Percentiles rank a stretch among this genome's conserved stretches.
Conservation (phyloP, 2,329 filamentous ascomycete genomes). For the Aspergillus hortae region DNA sequence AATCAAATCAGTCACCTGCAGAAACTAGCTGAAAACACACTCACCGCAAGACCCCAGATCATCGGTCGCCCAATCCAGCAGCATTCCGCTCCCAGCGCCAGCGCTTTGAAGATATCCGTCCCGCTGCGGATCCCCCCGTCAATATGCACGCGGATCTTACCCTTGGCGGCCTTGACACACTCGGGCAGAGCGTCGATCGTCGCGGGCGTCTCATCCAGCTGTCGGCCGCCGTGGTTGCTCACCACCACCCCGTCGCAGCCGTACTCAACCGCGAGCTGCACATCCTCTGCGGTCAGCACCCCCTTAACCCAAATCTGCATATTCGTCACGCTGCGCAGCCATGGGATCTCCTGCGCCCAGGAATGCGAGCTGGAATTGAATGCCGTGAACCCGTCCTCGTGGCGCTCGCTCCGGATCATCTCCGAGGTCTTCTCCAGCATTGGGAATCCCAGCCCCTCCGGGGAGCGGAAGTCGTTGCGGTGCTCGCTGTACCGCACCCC, state of each 20-base stretch:
- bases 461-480: slow-evolving; percentile 49
- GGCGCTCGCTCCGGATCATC: slow-evolving; percentile 18
- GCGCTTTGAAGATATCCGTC: slow-evolving; percentile 34
- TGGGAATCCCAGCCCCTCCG: slow-evolving; percentile 39
- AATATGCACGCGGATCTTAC: slow-evolving; percentile 30
- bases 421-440: slow-evolving; percentile 28
- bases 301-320: slow-evolving; percentile 41
- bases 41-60: slow-evolving; percentile 35
- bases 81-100: slow-evolving; percentile 32
- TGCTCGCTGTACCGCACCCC: slow-evolving; percentile 53
- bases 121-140: slow-evolving; percentile 35
- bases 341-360: slow-evolving; percentile 50
- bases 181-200: slow-evolving; percentile 35
- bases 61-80: slow-evolving; percentile 31
- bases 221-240: slow-evolving; percentile 38
- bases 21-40: slow-evolving; percentile 3
- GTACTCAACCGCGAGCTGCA: slow-evolving; percentile 32
- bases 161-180: slow-evolving; percentile 24
- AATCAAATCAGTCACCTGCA: slow-evolving; percentile 6
- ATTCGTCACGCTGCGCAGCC: slow-evolving; percentile 46
- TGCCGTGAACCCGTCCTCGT: slow-evolving; percentile 21
- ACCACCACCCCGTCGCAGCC: slow-evolving; percentile 36
- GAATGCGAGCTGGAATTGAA: slow-evolving; percentile 23
- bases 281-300: slow-evolving; percentile 33
- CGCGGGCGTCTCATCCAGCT: slow-evolving; percentile 34